A percentile compares a stretch with the other conserved stretches of the same genome.
phyloP scores from a whole-genome alignment of 2,329 filamentous ascomycete species.

The Ophiocordyceps camponoti-floridani region DNA sequence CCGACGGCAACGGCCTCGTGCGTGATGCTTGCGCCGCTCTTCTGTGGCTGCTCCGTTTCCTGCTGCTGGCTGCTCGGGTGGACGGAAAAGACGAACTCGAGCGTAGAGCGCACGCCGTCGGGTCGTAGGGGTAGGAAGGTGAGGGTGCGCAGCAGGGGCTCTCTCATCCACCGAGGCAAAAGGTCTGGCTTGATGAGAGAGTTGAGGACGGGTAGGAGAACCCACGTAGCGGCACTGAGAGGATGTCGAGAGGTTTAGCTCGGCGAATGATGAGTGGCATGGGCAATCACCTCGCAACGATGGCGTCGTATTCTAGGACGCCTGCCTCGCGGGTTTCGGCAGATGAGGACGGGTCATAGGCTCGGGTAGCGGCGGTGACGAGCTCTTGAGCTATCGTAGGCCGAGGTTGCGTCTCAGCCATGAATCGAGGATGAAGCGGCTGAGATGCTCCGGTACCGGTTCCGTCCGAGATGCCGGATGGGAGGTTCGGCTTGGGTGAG shows the following conservation, averaged over 20 bases:
- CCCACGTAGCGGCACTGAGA: slow-evolving; percentile 22
- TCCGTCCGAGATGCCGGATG: no score
- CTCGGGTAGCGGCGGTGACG: slow-evolving; percentile 24
- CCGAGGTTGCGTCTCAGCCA: background rate
- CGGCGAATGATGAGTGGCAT: background rate
- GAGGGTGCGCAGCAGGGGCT: slow-evolving; percentile 36
- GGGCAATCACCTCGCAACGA: slow-evolving; percentile 29
- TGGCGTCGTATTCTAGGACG: slow-evolving; percentile 21
- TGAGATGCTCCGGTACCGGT: no score
- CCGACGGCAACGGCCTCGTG: slow-evolving; percentile 49
- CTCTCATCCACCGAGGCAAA: slow-evolving; percentile 40
- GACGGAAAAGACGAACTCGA: slow-evolving; percentile 55
- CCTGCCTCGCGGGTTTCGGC: slow-evolving; percentile 15
- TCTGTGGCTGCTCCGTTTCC: slow-evolving; percentile 26
- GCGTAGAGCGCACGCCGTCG: slow-evolving; percentile 46
- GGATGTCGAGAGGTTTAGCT: background rate
- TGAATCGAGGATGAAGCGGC: no score
- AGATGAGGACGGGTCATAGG: slow-evolving; percentile 26
- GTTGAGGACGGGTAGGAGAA: slow-evolving; percentile 43
- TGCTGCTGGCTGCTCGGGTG: slow-evolving; percentile 34
- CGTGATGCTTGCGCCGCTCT: slow-evolving; percentile 44
- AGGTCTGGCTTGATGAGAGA: slow-evolving; percentile 42
- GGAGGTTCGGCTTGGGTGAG: no score
- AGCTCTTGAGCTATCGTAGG: slow-evolving; percentile 13
- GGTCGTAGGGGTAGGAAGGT: slow-evolving; percentile 41